phyloP scores from a whole-genome alignment of 495 filamentous ascomycete species.

The Aspergillus egyptiacus region DNA sequence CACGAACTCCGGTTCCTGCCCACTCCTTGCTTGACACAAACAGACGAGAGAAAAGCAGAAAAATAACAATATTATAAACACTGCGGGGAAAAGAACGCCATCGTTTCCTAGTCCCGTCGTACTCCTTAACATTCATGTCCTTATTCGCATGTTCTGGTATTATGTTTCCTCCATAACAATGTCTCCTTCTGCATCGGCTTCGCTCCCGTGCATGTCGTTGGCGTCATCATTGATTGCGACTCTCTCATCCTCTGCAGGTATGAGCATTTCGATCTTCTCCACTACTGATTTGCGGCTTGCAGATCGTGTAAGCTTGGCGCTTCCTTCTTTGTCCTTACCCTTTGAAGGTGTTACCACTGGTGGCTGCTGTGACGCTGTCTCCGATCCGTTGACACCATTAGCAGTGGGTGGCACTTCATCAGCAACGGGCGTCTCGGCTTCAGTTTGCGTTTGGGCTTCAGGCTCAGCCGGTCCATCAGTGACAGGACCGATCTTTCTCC shows the following conservation, averaged over 20 bases:
- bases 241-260: conserved; percentile 24
- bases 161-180: conserved; percentile 36
- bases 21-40: conserved; percentile 35
- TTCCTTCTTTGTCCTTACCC: conserved; percentile 14
- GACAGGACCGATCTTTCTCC: neutral
- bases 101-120: conserved; percentile 9
- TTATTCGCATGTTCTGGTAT: conserved; percentile 12
- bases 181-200: conserved; percentile 34
- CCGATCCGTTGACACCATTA: conserved; percentile 11
- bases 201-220: conserved; percentile 23
- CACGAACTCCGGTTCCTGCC: conserved; percentile 27
- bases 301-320: conserved; percentile 21
- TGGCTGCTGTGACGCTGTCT: conserved; percentile 12
- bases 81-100: conserved; percentile 12
- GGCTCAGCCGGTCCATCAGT: neutral
- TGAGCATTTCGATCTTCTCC: conserved; percentile 35
- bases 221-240: conserved; percentile 6
- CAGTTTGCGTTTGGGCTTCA: neutral
- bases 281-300: conserved; percentile 35
- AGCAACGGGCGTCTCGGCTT: neutral
- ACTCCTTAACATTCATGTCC: conserved; percentile 5
- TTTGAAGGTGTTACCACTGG: conserved; percentile 17
- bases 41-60: conserved; percentile 16
- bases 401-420: neutral
- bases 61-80: conserved; percentile 10